Evolutionary conservation across 805 yeast genomes (phyloP), one percentile per base, ranked within the genome.

Genomic region (Hanseniaspora mollemarum): DNA sequence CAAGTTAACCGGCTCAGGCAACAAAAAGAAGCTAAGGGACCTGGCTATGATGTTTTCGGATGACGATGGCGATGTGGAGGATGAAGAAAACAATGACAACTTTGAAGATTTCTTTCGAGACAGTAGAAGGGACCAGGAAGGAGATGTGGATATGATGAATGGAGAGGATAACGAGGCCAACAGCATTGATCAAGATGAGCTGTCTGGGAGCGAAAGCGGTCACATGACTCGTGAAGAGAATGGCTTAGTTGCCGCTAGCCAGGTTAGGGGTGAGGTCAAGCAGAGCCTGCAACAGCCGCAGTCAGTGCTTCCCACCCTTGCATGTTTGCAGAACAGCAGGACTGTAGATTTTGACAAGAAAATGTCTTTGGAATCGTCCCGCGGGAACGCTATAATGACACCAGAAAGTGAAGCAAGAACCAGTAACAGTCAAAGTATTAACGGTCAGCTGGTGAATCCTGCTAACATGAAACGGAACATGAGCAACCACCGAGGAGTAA

Each of bases 391-490:
- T 32, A 32, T 15, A 32, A 15, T 10, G 16, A 10, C 16, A 6
- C 12, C 5, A 13, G 37, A 25, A n/a, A 35, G 13, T 41, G 46
- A 25, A 49, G 45, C 39, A 25, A 39, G 36, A n/a, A n/a, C n/a
- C 19, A 25, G 16, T 53, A 45, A 25, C 9, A 43, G 15, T 40
- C 57, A 38, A 13, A 57, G 55, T 41, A 59, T 61, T 51, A 60
- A 63, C 54, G 54, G 62, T 46, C 57, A 62, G 29, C 52, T 29
- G 4, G 33, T 36, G 5, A 25, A 33, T 18, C 12, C 33, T 44
- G 13, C 22, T 3, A 25, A 9, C 2, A 16, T 44, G 41, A n/a
- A 24, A 25, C 37, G 32, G 9, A 29, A n/a, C 7, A n/a, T 26
- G 16, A 29, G 29, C 18, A n/a, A 13, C 15, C 21, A 8, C n/a